Evolutionary conservation across 305 asterid species (phyloP).

Genomic region (Plantago coronopus): DNA sequence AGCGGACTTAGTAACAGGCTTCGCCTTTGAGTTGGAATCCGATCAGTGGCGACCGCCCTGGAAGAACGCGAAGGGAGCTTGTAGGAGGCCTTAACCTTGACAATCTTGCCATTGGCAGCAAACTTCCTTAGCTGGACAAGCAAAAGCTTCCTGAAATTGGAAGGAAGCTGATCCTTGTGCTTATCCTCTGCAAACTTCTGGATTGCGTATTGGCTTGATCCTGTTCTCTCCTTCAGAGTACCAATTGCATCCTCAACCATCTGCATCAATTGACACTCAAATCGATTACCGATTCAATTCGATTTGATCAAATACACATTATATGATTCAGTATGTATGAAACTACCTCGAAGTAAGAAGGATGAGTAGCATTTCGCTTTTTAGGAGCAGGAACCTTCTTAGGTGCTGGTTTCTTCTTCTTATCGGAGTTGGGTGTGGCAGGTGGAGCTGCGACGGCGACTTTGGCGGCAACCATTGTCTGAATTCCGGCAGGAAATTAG

Average conservation of each 20-base stretch:
- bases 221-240: conserved; percentile 60
- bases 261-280: conserved; percentile 27
- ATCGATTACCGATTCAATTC: conserved; percentile 23
- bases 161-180: conserved; percentile 60
- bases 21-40: no score
- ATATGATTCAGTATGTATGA: background rate
- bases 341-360: conserved; percentile 69
- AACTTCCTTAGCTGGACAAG: conserved; percentile 69
- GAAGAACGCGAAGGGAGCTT: conserved; percentile 58
- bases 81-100: conserved; percentile 62
- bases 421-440: conserved; percentile 24
- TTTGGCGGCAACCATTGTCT: conserved; percentile 40
- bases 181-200: conserved; percentile 70
- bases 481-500: conserved; percentile 11
- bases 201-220: conserved; percentile 87
- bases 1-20: conserved; percentile 16
- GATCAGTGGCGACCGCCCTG: no score
- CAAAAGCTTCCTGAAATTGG: conserved; percentile 44
- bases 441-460: no score
- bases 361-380: conserved; percentile 58
- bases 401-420: conserved; percentile 32
- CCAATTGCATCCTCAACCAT: conserved; percentile 76
- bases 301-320: background rate
- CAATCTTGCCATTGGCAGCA: conserved; percentile 62
- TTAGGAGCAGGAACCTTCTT: conserved; percentile 52